Conservation (phyloP, 2,329 filamentous ascomycete species). For the Coleophoma crateriformis region DNA sequence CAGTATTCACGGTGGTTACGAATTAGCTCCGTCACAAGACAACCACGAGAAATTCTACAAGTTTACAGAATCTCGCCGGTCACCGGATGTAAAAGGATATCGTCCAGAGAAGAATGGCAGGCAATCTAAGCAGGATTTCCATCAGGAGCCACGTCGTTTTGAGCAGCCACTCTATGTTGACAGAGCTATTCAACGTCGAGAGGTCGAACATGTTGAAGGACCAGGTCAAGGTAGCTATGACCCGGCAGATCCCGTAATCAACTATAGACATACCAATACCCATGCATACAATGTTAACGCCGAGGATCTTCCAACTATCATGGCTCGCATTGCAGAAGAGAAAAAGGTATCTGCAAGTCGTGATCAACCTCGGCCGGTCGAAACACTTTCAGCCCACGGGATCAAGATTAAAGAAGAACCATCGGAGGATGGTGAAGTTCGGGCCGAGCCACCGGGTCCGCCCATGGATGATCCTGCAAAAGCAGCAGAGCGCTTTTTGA, state of each 20-base stretch:
- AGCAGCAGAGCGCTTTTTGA: conserved; percentile 32
- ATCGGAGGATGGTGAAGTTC: conserved; percentile 32
- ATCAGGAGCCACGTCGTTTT: not conserved
- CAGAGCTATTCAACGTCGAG: conserved; percentile 14
- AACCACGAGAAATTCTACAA: conserved; percentile 25
- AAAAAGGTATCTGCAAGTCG: not conserved
- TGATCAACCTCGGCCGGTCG: conserved; percentile 17
- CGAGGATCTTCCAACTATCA: not conserved
- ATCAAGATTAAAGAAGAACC: conserved; percentile 15
- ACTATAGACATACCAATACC: conserved; percentile 11
- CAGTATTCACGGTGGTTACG: not conserved
- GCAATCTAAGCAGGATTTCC: conserved; percentile 11
- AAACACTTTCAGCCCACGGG: conserved; percentile 19
- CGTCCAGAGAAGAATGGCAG: conserved; percentile 19
- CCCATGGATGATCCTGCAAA: conserved; percentile 22
- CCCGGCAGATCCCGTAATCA: conserved; percentile 5
- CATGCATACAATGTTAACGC: conserved; percentile 1
- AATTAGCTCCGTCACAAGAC: conserved; percentile 22
- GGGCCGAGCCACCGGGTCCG: conserved; percentile 9
- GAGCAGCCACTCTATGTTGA: conserved; percentile 6
- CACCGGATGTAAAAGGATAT: conserved; percentile 10
- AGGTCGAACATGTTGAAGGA: conserved; percentile 11
- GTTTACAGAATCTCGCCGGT: conserved; percentile 4
- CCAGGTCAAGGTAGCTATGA: conserved; percentile 15
- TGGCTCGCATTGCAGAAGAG: not conserved